Base-by-base conservation (phyloP, 306 rosid genomes). In the Vigna trinervia region DNA sequence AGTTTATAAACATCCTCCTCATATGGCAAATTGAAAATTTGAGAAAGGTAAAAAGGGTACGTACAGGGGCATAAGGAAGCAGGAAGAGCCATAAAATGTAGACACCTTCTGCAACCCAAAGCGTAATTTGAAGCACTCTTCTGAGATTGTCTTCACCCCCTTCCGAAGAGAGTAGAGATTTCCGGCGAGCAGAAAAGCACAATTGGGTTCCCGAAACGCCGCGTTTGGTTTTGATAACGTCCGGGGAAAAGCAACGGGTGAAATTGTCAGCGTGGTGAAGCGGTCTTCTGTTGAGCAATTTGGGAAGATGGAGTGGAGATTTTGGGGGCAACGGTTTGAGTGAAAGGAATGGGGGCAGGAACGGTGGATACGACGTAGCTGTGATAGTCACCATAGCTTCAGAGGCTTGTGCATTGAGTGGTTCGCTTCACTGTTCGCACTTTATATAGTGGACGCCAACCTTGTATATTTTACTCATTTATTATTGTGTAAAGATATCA, bases 41-140 rank as follows among this genome's bases (percentile, higher is more conserved):
- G 2, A 53, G 3, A 8, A 53, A 15, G 9, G 1, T 20, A 4
- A 20, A 67, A 51, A 45, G 30, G 53, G 61, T 67, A 80, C 85
- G 1, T 67, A 87, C 96, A 71, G 97, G 98, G 72, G 97, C 98
- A 79, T 78, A 88, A 50, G 94, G 97, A 76, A 93, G 98, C 58
- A 93, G 70, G 78, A 93, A 91, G 53, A 88, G 97, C 96, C 97
- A 91, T 71, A 85, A 60, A 78, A 93, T 68, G 92, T 93, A 92
- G 79, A 83, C 78, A 26, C 73, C 92, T 70, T 85, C 98, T 11
- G 90, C 86, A 22, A 84, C 80, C 98, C 97, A 92, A 48, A 89
- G 67, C 75, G 73, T 39, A 67, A 71, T 62, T 80, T 71, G 92
- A 73, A 89, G 81, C 74, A 84, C 23, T 32, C 80, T 78, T 56